These are phyloP conservation scores for Ceratocystis harringtonii DNA, from an alignment of 2,329 filamentous ascomycete genomes.

Conservation along the genomic window DNA sequence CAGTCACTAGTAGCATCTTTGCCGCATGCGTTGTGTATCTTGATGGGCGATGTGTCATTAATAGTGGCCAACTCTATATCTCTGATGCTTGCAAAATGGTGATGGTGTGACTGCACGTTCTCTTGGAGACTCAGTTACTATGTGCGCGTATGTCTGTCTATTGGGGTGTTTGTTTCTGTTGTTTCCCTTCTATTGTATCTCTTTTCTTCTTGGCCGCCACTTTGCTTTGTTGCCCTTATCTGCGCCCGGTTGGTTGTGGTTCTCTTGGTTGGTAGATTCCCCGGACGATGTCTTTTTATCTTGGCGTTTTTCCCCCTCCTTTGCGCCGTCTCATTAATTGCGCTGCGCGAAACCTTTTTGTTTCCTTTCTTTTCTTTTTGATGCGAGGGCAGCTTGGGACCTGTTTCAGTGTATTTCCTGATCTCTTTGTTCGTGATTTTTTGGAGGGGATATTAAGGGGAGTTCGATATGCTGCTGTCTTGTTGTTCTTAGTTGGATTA, in stretches of 20 bases:
- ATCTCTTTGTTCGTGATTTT: neutral
- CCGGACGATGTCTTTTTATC: slow-evolving; percentile 11
- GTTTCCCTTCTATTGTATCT: slow-evolving; percentile 14
- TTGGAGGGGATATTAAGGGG: slow-evolving; percentile 1
- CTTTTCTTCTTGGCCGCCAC: slow-evolving; percentile 13
- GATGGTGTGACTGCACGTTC: slow-evolving; percentile 13
- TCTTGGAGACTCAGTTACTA: too few relatives aligned
- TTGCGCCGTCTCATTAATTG: neutral
- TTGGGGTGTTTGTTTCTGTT: neutral
- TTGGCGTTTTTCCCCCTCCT: slow-evolving; percentile 1
- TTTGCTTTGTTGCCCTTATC: slow-evolving; percentile 1
- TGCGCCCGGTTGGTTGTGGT: slow-evolving; percentile 1
- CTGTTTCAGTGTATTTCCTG: neutral
- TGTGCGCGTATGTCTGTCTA: too few relatives aligned
- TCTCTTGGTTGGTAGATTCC: slow-evolving; percentile 7
- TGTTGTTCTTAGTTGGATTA: slow-evolving; percentile 6
- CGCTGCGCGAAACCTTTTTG: neutral
- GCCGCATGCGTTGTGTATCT: neutral
- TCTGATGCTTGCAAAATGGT: slow-evolving; percentile 15
- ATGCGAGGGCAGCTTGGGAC: neutral
- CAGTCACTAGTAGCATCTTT: slow-evolving; percentile 6
- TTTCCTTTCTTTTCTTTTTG: neutral
- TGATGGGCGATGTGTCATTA: slow-evolving; percentile 19
- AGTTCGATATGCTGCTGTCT: slow-evolving; percentile 5
- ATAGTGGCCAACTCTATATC: slow-evolving; percentile 14